Evolutionary conservation across 306 rosid species (phyloP).

Genomic region (Cicer bijugum): DNA sequence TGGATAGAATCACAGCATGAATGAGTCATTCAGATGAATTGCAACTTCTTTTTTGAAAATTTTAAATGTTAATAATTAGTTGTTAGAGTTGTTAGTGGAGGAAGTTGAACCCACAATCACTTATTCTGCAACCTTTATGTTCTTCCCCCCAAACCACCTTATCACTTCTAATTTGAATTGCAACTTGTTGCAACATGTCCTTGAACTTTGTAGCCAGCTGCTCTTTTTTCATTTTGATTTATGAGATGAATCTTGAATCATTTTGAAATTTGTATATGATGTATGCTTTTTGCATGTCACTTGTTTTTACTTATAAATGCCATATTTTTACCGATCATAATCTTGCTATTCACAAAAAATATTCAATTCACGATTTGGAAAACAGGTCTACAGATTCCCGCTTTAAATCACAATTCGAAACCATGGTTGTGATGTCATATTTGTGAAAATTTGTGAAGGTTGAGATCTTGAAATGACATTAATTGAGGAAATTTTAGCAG

Average conservation of each 20-base stretch:
- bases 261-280: not conserved
- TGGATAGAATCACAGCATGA: not conserved
- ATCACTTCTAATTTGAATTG: not conserved
- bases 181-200: not conserved
- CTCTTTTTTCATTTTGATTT: not conserved
- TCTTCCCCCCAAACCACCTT: not conserved
- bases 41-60: not conserved
- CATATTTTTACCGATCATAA: not conserved
- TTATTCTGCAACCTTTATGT: not conserved
- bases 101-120: not conserved
- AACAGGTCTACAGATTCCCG: not conserved
- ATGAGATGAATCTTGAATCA: not conserved
- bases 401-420: not conserved
- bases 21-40: not conserved
- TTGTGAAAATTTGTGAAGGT: not conserved
- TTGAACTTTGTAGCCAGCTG: not conserved
- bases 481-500: conserved; percentile 4
- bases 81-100: not conserved
- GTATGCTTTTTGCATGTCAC: not conserved
- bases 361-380: not conserved
- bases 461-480: conserved; percentile 29
- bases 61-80: not conserved
- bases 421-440: not conserved
- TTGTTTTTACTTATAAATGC: not conserved
- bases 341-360: not conserved